phyloP scores from a whole-genome alignment of 2,329 filamentous ascomycete species.

The Penicillium freii region DNA sequence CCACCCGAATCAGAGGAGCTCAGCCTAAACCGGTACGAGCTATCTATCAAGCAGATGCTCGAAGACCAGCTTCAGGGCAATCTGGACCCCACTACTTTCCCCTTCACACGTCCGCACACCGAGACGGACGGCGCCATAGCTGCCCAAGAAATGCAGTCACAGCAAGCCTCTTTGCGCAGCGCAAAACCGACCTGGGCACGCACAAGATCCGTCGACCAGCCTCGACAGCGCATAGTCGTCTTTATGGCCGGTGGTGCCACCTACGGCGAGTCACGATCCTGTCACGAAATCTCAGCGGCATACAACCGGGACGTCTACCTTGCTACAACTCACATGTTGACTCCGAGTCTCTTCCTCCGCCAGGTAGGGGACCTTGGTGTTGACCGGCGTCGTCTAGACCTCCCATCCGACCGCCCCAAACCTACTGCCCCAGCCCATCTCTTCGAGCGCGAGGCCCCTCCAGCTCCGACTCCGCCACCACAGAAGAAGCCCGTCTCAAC shows the following conservation, averaged over 20 bases:
- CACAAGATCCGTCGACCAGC: slow-evolving; percentile 72
- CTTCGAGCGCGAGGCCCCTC: slow-evolving; percentile 67
- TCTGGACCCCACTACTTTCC: slow-evolving; percentile 66
- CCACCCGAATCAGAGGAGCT: slow-evolving; percentile 68
- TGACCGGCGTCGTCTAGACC: slow-evolving; percentile 71
- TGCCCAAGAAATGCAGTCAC: slow-evolving; percentile 52
- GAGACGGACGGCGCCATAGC: slow-evolving; percentile 42
- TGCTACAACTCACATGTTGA: slow-evolving; percentile 88
- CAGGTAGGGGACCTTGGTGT: slow-evolving; percentile 77
- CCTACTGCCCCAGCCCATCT: slow-evolving; percentile 82
- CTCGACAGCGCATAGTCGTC: slow-evolving; percentile 83
- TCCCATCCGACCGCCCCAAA: slow-evolving; percentile 77
- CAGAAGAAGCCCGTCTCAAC: slow-evolving; percentile 24
- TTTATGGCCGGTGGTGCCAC: slow-evolving; percentile 96
- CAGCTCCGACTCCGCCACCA: slow-evolving; percentile 47
- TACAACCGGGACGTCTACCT: slow-evolving; percentile 82
- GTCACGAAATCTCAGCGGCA: slow-evolving; percentile 77
- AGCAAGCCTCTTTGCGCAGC: slow-evolving; percentile 74
- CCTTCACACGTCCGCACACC: slow-evolving; percentile 69
- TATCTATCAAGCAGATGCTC: slow-evolving; percentile 77
- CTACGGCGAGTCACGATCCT: slow-evolving; percentile 82
- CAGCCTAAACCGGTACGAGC: slow-evolving; percentile 81
- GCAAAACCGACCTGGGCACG: slow-evolving; percentile 96
- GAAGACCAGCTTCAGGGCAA: slow-evolving; percentile 68
- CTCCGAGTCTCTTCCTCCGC: slow-evolving; percentile 74